Base-by-base conservation (phyloP, 73 alveolate species). In the Paramecium sonneborni region DNA sequence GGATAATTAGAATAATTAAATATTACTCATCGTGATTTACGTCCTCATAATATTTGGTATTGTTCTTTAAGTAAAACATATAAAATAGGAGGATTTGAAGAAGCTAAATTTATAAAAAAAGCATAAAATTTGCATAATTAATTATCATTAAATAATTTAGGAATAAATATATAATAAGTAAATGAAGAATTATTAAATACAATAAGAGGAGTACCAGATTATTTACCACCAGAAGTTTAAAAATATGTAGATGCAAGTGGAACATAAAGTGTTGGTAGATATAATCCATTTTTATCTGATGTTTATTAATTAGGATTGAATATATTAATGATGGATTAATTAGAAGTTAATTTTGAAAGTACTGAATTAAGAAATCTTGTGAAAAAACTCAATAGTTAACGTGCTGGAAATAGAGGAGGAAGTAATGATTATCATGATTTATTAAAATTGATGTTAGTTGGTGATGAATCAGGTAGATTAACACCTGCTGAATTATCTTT, bases 31-130 rank as follows among this genome's bases (percentile, higher is more conserved):
- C 39, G 94, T 70, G 94, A 88, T 30, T 26, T 88, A 7, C 48
- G 94, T 21, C 94, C 94, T 12, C 85, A 76, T 32, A 88, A 88
- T 44, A 88, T 88, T 44, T 88, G 94, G 94, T 88, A 88, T 88
- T 76, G 85, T 37, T 76, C 94, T 8, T 28, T 69, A 14, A 52
- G 48, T 8, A 37, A 72, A 43, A 30, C 56, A 26, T 88, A 88
- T 34, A 88, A 88, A 34, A 88, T 88, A 6, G 94, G 94, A 39
- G 94, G 94, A 2, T 88, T 70, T 38, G 72, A 88, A 26, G 94
- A 88, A 10, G 94, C 94, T 5, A 88, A 82, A 70, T 88, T 88
- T 21, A 15, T 62, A 9, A 35, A 69, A 48, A 62, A 70, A 44
- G 44, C 85, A 28, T 37, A 37, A 35, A 86, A 38, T 12, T 20